Evolutionary conservation across 768 basidiomycete species (phyloP), one percentile per base, ranked within the genome.

Genomic region (Rubroboletus satanas): DNA sequence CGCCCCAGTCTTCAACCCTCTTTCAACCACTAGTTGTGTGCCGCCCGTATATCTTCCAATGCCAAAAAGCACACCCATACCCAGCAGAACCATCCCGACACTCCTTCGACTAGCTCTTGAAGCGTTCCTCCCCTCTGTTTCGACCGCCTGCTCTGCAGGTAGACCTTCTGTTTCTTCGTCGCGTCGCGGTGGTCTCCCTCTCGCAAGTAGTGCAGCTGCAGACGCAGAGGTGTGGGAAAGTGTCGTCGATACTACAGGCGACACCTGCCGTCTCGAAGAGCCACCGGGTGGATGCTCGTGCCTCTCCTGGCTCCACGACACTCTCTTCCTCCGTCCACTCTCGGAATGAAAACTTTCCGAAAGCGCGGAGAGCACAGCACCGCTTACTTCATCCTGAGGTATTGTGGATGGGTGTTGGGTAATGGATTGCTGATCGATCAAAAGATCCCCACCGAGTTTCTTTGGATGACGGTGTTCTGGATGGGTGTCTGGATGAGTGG

Each of bases 261-360:
- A 61, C 9, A 66, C 54, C 8, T 72, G 71, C 35, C 66, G 62
- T 26, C 73, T 70, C 17, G 80, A 75, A n/a, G 79, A 69, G 61
- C 79, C 81, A 0, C 73, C 76, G 7, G 45, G 3, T 1, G 58
- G 44, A 41, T 28, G 65, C 11, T 88, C 87, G 15, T 75, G 77
- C 61, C 83, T 87, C 82, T 88, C 87, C 35, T 76, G 79, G 62
- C 83, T 88, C 87, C 87, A 90, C 2, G 84, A 84, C 7, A 86
- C 79, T 28, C 78, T 79, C 65, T 83, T 84, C 49, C 77, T 74
- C 39, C 75, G 72, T 3, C 80, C 81, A 18, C 77, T 71, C 51
- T 93, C 93, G 0, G 93, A 93, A 65, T 87, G 80, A 63, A 90
- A 83, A 62, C 90, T 91, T 29, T 88, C 88, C 3, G 82, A 78